These are phyloP conservation scores for Fusarium dlaminii DNA, from an alignment of 2,329 filamentous ascomycete species.

Conservation along the genomic window DNA sequence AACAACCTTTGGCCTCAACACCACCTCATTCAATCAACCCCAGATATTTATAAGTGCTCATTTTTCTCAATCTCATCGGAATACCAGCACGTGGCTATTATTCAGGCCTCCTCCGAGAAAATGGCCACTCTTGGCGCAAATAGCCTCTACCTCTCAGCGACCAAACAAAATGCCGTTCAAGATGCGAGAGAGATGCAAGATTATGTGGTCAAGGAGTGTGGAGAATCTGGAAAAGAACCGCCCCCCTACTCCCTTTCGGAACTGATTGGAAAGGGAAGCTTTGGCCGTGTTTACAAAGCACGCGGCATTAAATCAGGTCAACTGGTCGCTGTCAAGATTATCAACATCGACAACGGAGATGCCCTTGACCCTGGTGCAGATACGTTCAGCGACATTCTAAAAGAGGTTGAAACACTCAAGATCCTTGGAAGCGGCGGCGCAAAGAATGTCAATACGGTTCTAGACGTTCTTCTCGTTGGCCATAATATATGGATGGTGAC, in stretches of 20 bases:
- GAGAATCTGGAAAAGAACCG: no score
- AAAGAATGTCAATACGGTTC: conserved; percentile 83
- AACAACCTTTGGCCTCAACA: no score
- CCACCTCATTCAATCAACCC: no score
- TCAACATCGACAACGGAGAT: conserved; percentile 79
- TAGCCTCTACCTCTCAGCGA: no score
- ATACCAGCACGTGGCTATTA: no score
- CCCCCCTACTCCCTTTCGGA: conserved; percentile 49
- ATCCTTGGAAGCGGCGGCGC: conserved; percentile 78
- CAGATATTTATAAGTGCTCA: no score
- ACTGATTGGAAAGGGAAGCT: conserved; percentile 78
- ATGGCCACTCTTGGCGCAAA: no score
- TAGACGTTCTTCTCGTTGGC: conserved; percentile 80
- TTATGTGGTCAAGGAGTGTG: no score
- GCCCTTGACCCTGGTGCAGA: conserved; percentile 68
- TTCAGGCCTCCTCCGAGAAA: no score
- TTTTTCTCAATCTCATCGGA: no score
- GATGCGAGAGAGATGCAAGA: no score
- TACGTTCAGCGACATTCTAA: conserved; percentile 74
- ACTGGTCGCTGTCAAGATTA: conserved; percentile 81
- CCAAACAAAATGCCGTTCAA: no score
- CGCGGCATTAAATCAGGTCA: conserved; percentile 56
- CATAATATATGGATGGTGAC: conserved; percentile 89
- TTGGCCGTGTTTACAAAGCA: conserved; percentile 78
- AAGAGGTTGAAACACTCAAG: conserved; percentile 75